Base-by-base conservation (phyloP, 192 early-diverging fungal genomes). In the Gigaspora rosea region DNA sequence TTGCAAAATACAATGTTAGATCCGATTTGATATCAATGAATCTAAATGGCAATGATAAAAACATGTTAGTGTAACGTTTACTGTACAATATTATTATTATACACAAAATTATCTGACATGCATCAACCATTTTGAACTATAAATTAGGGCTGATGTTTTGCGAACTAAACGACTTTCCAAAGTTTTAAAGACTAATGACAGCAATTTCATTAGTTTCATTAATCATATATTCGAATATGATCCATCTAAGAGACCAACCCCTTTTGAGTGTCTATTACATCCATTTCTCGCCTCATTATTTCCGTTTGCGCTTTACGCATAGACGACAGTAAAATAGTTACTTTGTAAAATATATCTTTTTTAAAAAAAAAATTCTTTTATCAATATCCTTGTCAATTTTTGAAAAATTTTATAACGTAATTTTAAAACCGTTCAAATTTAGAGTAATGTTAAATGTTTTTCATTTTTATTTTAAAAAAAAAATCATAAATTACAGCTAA, bases 231-330 rank as follows among this genome's bases (percentile, higher is more conserved):
- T 33, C 16, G 22, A 71, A 12, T 71, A 71, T 71, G 49, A 71
- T 32, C 27, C 50, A 11, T 51, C 32, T 16, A 71, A 71, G 10
- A 51, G 69, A 32, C 69, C 48, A 22, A 54, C 69, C 32, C 69
- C 69, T 2, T 33, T 22, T 18, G 69, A 71, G 50, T 32, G 33
- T 52, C 33, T 71, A 22, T 71, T 32, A 27, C 69, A 71, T 54
- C 47, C 13, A 52, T 71, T 71, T 54, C 22, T 71, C 22, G 49
- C 69, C 15, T 22, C 69, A 71, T 71, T 71, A 51, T 71, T 71
- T 54, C 69, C 69, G 6, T 71, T 71, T 27, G 27, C 22, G 15
- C 70, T 71, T 56, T 66, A 41, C 7, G 7, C 7, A 41, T 41
- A 41, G 41, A 41, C 41, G 7, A 41, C 41, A 41, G 41, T 41